These are phyloP conservation scores for Ophiocordyceps camponoti-leonardi DNA, from an alignment of 2,329 filamentous ascomycete genomes.

Conservation along the genomic window DNA sequence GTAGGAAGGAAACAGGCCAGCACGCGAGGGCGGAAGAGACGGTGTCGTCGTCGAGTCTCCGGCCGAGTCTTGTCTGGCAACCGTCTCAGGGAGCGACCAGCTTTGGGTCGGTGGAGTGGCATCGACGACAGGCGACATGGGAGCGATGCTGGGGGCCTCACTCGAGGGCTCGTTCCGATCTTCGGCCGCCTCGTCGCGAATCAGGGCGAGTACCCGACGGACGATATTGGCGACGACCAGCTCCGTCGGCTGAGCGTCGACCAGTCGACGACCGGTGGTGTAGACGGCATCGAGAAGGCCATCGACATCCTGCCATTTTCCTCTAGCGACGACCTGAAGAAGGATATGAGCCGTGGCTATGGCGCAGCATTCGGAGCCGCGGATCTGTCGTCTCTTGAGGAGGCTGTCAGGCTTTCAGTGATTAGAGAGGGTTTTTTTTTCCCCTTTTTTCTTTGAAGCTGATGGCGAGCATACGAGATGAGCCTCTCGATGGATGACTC, in stretches of 20 bases:
- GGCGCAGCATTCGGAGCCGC: constrained; percentile 73
- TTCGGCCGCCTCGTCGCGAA: constrained; percentile 79
- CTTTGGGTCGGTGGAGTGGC: constrained; percentile 10
- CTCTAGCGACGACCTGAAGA: constrained; percentile 67
- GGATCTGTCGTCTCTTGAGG: constrained; percentile 80
- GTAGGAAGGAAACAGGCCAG: constrained; percentile 43
- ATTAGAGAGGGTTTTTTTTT: neutral
- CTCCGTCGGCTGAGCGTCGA: constrained; percentile 74
- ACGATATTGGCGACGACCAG: constrained; percentile 92
- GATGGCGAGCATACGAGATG: constrained; percentile 44
- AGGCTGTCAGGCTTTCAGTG: constrained; percentile 35
- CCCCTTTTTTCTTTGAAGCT: too few relatives aligned
- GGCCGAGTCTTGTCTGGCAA: constrained; percentile 16
- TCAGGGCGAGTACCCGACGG: constrained; percentile 72
- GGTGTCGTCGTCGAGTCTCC: constrained; percentile 12
- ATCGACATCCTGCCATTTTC: constrained; percentile 60
- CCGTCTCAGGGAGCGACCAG: constrained; percentile 12
- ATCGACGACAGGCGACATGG: constrained; percentile 21
- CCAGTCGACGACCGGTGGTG: constrained; percentile 59
- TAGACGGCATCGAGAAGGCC: constrained; percentile 68
- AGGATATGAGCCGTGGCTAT: constrained; percentile 82
- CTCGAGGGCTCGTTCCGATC: constrained; percentile 48
- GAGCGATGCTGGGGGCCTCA: constrained; percentile 38
- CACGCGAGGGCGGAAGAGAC: constrained; percentile 24
- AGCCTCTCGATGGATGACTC: constrained; percentile 73